A percentile compares a stretch with the other conserved stretches of the same genome.
phyloP scores from a whole-genome alignment of 2,329 filamentous ascomycete genomes.

The Metarhizium humberi region DNA sequence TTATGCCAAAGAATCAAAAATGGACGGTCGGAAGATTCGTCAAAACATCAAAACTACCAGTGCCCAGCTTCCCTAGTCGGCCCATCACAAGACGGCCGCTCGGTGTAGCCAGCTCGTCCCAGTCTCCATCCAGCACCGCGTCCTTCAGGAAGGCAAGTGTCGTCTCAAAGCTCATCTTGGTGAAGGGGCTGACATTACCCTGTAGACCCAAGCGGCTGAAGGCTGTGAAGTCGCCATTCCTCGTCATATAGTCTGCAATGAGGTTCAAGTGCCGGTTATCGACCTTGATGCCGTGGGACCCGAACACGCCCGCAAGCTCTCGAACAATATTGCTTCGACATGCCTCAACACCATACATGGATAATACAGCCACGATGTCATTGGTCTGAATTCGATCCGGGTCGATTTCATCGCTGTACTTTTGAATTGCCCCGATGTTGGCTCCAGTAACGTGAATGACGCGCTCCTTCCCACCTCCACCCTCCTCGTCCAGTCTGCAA shows the following conservation, averaged over 20 bases:
- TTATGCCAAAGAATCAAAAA: neutral
- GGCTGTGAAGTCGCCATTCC: slow-evolving; percentile 76
- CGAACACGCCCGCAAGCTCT: slow-evolving; percentile 80
- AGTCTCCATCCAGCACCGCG: slow-evolving; percentile 81
- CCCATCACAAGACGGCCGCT: slow-evolving; percentile 86
- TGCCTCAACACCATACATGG: slow-evolving; percentile 87
- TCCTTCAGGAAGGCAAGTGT: slow-evolving; percentile 90
- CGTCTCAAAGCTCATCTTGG: slow-evolving; percentile 99
- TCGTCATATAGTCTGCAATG: slow-evolving; percentile 97
- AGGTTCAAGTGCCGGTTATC: slow-evolving; percentile 89
- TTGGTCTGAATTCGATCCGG: slow-evolving; percentile 84
- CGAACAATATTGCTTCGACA: slow-evolving; percentile 78
- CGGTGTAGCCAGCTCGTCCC: slow-evolving; percentile 78
- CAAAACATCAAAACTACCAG: slow-evolving; percentile 85
- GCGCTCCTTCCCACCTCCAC: slow-evolving; percentile 30
- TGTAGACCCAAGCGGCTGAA: slow-evolving; percentile 88
- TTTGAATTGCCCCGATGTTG: slow-evolving; percentile 85
- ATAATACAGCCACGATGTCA: slow-evolving; percentile 78
- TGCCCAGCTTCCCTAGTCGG: slow-evolving; percentile 72
- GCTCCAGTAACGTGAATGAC: slow-evolving; percentile 74
- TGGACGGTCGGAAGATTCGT: slow-evolving; percentile 48
- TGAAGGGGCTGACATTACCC: slow-evolving; percentile 80
- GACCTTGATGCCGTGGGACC: slow-evolving; percentile 82
- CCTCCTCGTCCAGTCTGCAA: slow-evolving; percentile 58
- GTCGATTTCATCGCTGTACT: slow-evolving; percentile 76